Base-by-base conservation (phyloP, 306 rosid species). In the Dalbergia cochinchinensis region DNA sequence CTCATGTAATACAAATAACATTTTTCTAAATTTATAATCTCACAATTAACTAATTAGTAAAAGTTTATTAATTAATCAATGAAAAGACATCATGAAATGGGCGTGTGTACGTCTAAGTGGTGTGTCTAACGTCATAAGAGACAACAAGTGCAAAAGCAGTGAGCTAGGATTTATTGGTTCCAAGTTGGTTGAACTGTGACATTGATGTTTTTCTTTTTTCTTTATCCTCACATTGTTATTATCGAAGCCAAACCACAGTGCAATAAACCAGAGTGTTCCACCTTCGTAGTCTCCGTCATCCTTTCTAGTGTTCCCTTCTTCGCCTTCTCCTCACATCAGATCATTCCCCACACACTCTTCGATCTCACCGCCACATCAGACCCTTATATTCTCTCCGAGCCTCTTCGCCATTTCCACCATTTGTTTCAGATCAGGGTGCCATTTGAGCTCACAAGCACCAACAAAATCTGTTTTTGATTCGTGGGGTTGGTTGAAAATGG, bases 401-500 rank as follows among this genome's bases (percentile, higher is more conserved):
- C 81, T 44, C 76, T 80, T 80, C 48, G 4, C 47, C 78, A 44
- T 77, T 66, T 47, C 53, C 34, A 22, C 31, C 69, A 11, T 68
- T 75, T 18, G 8, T 19, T 71, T 8, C 53, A 78, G 79, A 80
- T 69, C 79, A 75, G n/a, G 7, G 20, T 26, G 65, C 75, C 76
- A 19, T 61, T 82, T 50, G 13, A 78, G 62, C 70, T 60, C 33
- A 33, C 37, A 39, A 72, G 13, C 57, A 59, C 10, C 12, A 76
- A 80, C 51, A 42, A 59, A 42, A 4, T 50, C 59, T 22, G 37
- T 19, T 57, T 83, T 73, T 77, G 74, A 73, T 37, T 84, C 59
- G 76, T 76, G 77, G 78, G 84, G 5, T 83, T 68, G 5, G 47
- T 81, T 80, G 76, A 62, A 78, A 91, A 83, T 91, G 92, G 85